phyloP scores from a whole-genome alignment of 768 basidiomycete genomes.

The Mycena rosella region DNA sequence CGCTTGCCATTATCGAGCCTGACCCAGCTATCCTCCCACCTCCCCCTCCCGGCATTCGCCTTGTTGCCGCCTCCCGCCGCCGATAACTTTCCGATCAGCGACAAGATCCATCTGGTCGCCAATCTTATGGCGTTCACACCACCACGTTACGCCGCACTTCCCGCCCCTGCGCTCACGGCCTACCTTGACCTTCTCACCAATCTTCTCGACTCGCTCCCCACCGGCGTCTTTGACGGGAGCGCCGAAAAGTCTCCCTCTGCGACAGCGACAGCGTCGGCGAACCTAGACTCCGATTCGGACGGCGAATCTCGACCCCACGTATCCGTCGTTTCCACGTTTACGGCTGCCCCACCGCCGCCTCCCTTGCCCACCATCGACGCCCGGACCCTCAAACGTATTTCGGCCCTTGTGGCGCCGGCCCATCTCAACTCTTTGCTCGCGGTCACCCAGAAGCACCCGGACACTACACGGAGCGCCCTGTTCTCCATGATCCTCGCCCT shows the following conservation, averaged over 20 bases:
- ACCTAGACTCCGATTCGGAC: constrained; percentile 57
- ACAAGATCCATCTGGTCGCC: constrained; percentile 74
- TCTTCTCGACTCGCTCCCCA: constrained; percentile 67
- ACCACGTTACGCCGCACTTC: constrained; percentile 68
- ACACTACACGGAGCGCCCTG: constrained; percentile 58
- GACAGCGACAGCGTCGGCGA: constrained; percentile 33
- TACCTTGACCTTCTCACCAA: constrained; percentile 68
- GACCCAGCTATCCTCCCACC: constrained; percentile 69
- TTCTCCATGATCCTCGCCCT: constrained; percentile 71
- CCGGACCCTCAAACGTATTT: constrained; percentile 73
- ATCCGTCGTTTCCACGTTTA: constrained; percentile 53
- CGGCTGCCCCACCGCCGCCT: constrained; percentile 31
- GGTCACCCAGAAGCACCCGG: constrained; percentile 53
- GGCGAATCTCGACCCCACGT: constrained; percentile 47
- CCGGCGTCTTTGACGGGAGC: constrained; percentile 63
- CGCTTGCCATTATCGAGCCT: constrained; percentile 74
- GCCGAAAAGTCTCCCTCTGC: constrained; percentile 32
- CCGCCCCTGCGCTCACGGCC: constrained; percentile 56
- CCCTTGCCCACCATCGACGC: constrained; percentile 62
- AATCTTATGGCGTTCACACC: constrained; percentile 77
- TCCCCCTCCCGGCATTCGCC: constrained; percentile 64
- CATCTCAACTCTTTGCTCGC: constrained; percentile 71
- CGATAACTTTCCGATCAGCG: constrained; percentile 44
- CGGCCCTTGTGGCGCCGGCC: constrained; percentile 62
- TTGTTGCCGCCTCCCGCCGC: constrained; percentile 47